A percentile compares a stretch with the other conserved stretches of the same genome.
These are phyloP conservation scores for Tylopilus rubrobrunneus DNA, from an alignment of 768 basidiomycete genomes.

Conservation along the genomic window DNA sequence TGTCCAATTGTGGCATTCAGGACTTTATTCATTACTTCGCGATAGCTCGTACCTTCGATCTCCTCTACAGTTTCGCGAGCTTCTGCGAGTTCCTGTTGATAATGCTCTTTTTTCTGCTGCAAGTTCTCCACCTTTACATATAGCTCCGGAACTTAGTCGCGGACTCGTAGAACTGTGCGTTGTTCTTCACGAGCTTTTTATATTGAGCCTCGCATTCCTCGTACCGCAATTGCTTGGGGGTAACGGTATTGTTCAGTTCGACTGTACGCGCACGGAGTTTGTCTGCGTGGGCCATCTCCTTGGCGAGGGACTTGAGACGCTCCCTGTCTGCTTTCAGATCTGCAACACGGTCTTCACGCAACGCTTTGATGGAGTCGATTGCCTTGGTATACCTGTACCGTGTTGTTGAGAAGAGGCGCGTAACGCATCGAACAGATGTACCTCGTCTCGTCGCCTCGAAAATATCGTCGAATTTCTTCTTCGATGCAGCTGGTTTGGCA, in stretches of 20 bases:
- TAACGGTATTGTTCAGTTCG: constrained; percentile 58
- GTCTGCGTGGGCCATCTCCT: constrained; percentile 83
- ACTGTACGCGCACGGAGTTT: constrained; percentile 65
- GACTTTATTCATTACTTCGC: background rate
- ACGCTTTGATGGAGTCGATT: constrained; percentile 81
- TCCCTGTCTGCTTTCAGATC: constrained; percentile 95
- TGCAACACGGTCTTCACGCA: constrained; percentile 86
- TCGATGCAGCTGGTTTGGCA: too few species aligned
- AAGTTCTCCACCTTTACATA: constrained; percentile 67
- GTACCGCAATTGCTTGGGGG: constrained; percentile 67
- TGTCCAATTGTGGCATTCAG: constrained; percentile 32
- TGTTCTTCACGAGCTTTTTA: constrained; percentile 60
- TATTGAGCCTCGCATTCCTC: constrained; percentile 67
- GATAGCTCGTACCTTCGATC: constrained; percentile 45
- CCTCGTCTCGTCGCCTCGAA: too few species aligned
- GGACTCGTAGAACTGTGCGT: constrained; percentile 75
- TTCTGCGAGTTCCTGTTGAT: constrained; percentile 59
- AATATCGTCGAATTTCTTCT: too few species aligned
- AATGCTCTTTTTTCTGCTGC: constrained; percentile 55
- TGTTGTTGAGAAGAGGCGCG: too few species aligned
- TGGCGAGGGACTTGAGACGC: constrained; percentile 69
- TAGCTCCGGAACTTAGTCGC: constrained; percentile 81
- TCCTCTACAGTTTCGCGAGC: constrained; percentile 64
- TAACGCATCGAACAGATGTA: too few species aligned
- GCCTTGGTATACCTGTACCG: constrained; percentile 88